Conservation (phyloP, 2,329 filamentous ascomycete genomes). For the Cercospora beticola region DNA sequence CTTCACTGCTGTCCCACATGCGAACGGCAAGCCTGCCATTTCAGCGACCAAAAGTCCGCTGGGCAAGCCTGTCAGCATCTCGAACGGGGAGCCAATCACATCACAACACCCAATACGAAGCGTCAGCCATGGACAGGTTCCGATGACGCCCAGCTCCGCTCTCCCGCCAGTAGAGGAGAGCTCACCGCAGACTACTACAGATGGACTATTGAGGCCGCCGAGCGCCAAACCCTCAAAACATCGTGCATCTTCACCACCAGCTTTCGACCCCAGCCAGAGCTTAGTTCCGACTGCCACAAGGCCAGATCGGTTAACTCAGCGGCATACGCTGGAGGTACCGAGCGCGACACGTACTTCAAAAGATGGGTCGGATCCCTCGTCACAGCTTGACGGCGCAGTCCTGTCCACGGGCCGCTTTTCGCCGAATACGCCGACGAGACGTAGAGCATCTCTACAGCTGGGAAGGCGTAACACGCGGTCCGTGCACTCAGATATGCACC, state of each 20-base stretch:
- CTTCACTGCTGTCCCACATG: slow-evolving; percentile 41
- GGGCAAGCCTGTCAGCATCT: slow-evolving; percentile 21
- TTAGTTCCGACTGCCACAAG: slow-evolving; percentile 56
- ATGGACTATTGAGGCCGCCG: slow-evolving; percentile 33
- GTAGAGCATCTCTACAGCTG: slow-evolving; percentile 80
- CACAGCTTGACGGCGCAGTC: slow-evolving; percentile 54
- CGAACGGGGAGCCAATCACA: slow-evolving; percentile 22
- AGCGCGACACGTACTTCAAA: slow-evolving; percentile 68
- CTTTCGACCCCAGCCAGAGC: slow-evolving; percentile 44
- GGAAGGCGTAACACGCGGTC: slow-evolving; percentile 79
- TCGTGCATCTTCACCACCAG: slow-evolving; percentile 41
- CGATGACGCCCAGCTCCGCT: slow-evolving; percentile 27
- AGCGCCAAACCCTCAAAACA: slow-evolving; percentile 25
- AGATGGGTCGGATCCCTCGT: slow-evolving; percentile 56
- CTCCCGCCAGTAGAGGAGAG: slow-evolving; percentile 34
- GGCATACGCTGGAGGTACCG: slow-evolving; percentile 86
- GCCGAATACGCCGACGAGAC: slow-evolving; percentile 61
- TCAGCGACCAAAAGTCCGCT: slow-evolving; percentile 35
- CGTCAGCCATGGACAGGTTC: slow-evolving; percentile 23
- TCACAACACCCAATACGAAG: slow-evolving; percentile 18
- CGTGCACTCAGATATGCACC: slow-evolving; percentile 76
- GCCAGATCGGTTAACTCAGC: slow-evolving; percentile 66
- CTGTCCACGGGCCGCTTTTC: slow-evolving; percentile 79
- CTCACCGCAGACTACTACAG: slow-evolving; percentile 26
- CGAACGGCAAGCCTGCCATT: slow-evolving; percentile 39